A percentile compares a stretch with the other conserved stretches of the same genome.
Evolutionary conservation across 306 rosid genomes (phyloP).

Genomic region (Medicago ruthenica): DNA sequence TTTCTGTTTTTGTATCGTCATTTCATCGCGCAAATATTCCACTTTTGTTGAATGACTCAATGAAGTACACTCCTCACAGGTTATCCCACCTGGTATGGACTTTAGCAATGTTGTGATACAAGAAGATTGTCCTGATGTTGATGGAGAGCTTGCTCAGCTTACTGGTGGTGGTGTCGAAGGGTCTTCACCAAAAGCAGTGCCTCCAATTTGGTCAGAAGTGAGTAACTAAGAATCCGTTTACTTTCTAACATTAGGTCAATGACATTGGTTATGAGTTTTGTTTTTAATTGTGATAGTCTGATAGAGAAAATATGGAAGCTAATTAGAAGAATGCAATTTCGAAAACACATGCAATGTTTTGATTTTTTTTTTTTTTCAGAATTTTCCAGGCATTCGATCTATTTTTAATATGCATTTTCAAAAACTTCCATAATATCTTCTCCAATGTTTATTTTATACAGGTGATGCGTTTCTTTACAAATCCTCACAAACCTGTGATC

Average conservation of each 20-base stretch:
- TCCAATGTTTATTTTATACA: constrained; percentile 32
- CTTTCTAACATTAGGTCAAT: background rate
- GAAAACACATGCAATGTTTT: too few relatives aligned
- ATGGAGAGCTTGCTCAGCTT: constrained; percentile 68
- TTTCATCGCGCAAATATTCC: background rate
- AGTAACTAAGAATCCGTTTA: constrained; percentile 44
- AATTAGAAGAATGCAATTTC: too few relatives aligned
- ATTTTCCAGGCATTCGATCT: too few relatives aligned
- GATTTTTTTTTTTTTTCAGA: too few relatives aligned
- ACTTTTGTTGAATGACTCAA: background rate
- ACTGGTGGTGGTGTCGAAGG: constrained; percentile 53
- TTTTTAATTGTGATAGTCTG: background rate
- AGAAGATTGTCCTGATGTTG: constrained; percentile 73
- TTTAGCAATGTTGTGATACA: constrained; percentile 78
- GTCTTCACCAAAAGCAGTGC: constrained; percentile 73
- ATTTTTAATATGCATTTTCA: background rate
- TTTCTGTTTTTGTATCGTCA: background rate
- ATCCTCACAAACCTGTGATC: constrained; percentile 93
- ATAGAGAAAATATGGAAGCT: too few relatives aligned
- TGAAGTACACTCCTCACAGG: constrained; percentile 53
- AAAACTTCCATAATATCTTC: background rate
- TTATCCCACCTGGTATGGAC: constrained; percentile 95
- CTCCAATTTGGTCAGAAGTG: constrained; percentile 84
- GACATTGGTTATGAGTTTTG: background rate
- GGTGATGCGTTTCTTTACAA: constrained; percentile 86